phyloP scores from a whole-genome alignment of 2,329 filamentous ascomycete species.

The Aureobasidium lini region DNA sequence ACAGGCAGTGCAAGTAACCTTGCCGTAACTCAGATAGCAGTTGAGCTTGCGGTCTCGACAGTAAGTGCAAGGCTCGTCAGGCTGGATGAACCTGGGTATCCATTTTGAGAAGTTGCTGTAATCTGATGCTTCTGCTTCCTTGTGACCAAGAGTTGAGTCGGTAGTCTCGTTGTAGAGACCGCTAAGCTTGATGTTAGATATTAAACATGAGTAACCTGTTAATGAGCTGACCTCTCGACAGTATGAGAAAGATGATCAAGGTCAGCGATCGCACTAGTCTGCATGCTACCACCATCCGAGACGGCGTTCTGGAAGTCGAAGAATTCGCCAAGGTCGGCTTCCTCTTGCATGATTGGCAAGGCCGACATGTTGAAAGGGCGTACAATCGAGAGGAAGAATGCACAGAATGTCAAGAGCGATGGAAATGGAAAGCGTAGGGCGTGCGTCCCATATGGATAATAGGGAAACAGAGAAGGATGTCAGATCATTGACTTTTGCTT shows the following conservation, averaged over 20 bases:
- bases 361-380: conserved; percentile 6
- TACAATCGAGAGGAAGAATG: background rate
- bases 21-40: conserved; percentile 36
- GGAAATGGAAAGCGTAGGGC: conserved; percentile 7
- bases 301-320: conserved; percentile 15
- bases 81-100: conserved; percentile 41
- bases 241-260: background rate
- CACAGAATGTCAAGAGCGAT: background rate
- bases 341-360: conserved; percentile 4
- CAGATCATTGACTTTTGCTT: conserved; percentile 12
- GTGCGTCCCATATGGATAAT: background rate
- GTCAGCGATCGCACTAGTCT: conserved; percentile 4
- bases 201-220: background rate
- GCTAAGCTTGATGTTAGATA: conserved; percentile 1
- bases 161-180: background rate
- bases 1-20: conserved; percentile 39
- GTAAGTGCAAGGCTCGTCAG: conserved; percentile 40
- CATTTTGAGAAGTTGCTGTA: conserved; percentile 39
- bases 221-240: conserved; percentile 2
- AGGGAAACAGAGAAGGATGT: background rate
- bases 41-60: conserved; percentile 40
- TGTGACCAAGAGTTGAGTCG: background rate
- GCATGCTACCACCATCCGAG: conserved; percentile 10
- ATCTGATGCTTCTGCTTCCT: conserved; percentile 18
- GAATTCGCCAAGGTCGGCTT: conserved; percentile 14